Base-by-base conservation (phyloP, 192 early-diverging fungal species). In the Ambispora gerdemannii region DNA sequence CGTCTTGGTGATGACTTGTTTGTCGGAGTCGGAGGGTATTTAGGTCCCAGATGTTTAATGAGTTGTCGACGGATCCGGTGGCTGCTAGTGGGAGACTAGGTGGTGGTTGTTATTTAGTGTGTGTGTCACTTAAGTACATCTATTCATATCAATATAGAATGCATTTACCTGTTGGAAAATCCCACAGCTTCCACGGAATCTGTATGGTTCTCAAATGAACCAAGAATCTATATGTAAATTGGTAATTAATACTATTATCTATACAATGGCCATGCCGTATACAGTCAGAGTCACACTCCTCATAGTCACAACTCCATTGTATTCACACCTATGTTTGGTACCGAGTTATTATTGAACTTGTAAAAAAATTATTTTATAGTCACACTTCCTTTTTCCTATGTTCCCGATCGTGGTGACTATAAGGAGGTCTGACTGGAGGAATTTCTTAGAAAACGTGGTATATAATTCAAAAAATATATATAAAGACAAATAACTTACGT, bases 1-100 rank as follows among this genome's bases (percentile, higher is more conserved):
- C 93, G 55, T 94, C 94, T 31, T 91, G 85, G 77, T 99, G 97
- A 20, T 81, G 72, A 31, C 91, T 78, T 19, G 91, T 92, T 15
- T 89, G 81, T n/a, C 96, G 90, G 35, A 95, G 80, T 36, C 89
- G 88, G 81, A 91, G 83, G 0, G 87, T 87, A 60, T 84, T 86
- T n/a, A 92, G 79, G 69, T 99, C 97, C 94, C 96, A 98, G 68
- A 99, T 86, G 50, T 84, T 90, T 52, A 99, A 77, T 33, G 84
- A 85, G n/a, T 92, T 91, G 78, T 98, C 96, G 19, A 95, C 84
- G 0, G 92, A 92, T 2, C 88, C 92, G 3, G 93, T 93, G 0
- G 94, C 93, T 6, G 89, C 92, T 63, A 96, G 70, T 4, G 90
- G 84, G 58, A 87, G 76, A 34, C 82, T 81, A 75, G 73, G 56